phyloP scores from a whole-genome alignment of 75 land plant genomes.

The Isoetes taiwanensis region DNA sequence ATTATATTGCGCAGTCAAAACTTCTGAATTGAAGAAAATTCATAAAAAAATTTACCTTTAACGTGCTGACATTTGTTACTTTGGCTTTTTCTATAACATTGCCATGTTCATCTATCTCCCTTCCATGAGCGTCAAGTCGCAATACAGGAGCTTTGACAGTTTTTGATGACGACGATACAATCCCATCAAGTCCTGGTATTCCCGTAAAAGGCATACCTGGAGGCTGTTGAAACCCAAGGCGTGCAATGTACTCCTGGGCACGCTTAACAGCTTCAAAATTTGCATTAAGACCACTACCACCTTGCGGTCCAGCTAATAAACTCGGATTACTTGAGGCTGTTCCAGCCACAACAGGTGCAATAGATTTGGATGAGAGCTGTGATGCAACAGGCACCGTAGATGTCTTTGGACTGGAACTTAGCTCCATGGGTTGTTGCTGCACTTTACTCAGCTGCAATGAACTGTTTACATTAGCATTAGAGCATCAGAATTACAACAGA shows the following conservation, averaged over 20 bases:
- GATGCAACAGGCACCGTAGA: conserved; percentile 10
- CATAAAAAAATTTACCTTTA: conserved; percentile 41
- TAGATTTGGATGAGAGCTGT: conserved; percentile 4
- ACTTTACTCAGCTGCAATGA: neutral
- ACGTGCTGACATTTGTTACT: conserved; percentile 65
- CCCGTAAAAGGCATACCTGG: conserved; percentile 62
- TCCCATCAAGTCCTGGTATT: conserved; percentile 28
- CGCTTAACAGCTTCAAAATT: conserved; percentile 73
- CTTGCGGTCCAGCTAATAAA: conserved; percentile 11
- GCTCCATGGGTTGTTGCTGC: conserved; percentile 16
- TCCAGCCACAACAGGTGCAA: neutral
- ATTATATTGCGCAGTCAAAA: neutral
- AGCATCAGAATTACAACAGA: neutral
- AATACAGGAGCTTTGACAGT: conserved; percentile 87
- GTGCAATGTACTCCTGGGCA: conserved; percentile 85
- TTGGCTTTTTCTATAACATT: conserved; percentile 68
- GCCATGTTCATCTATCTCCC: conserved; percentile 96
- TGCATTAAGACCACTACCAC: conserved; percentile 20
- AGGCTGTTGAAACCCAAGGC: conserved; percentile 78
- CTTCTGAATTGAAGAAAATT: neutral
- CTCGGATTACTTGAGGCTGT: neutral
- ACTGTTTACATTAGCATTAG: neutral
- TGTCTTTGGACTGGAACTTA: neutral
- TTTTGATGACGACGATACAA: conserved; percentile 34
- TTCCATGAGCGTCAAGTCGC: conserved; percentile 82